Conservation (phyloP, 2,329 filamentous ascomycete genomes). For the Berkeleyomyces basicola region DNA sequence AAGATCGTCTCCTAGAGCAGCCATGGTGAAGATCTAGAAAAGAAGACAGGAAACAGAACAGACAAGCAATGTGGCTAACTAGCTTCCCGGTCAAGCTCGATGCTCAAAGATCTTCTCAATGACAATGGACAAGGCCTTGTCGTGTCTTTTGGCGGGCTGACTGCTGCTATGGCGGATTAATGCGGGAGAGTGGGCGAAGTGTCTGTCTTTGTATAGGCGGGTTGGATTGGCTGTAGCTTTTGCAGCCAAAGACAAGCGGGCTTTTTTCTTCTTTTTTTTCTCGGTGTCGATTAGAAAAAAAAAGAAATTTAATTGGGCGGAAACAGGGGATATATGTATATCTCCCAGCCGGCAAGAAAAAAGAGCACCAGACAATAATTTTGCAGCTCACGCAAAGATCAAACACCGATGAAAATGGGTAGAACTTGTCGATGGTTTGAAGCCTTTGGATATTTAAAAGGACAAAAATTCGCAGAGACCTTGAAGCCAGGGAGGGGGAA, state of each 20-base stretch:
- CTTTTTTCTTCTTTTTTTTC: slow-evolving; percentile 2
- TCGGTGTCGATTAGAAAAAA: background rate
- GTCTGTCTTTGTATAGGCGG: background rate
- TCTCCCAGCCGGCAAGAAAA: background rate
- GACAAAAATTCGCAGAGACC: background rate
- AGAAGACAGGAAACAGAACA: slow-evolving; percentile 1
- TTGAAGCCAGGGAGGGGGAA: background rate
- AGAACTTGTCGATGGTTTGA: background rate
- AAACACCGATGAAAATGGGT: background rate
- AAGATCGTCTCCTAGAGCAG: slow-evolving; percentile 87
- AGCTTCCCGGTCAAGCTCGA: background rate
- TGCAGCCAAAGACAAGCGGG: background rate
- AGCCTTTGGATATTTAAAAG: background rate
- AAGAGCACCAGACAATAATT: background rate
- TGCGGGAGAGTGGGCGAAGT: background rate
- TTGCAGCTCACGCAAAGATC: background rate
- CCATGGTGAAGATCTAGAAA: slow-evolving; percentile 41
- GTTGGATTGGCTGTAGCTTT: background rate
- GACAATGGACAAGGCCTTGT: background rate
- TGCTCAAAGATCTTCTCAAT: background rate
- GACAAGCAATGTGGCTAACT: background rate
- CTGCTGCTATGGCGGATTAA: background rate
- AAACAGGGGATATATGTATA: background rate
- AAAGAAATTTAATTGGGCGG: background rate
- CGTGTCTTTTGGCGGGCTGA: background rate